Evolutionary conservation across 352 stramenopile species (phyloP).

Genomic region (Globisporangium nunn): DNA sequence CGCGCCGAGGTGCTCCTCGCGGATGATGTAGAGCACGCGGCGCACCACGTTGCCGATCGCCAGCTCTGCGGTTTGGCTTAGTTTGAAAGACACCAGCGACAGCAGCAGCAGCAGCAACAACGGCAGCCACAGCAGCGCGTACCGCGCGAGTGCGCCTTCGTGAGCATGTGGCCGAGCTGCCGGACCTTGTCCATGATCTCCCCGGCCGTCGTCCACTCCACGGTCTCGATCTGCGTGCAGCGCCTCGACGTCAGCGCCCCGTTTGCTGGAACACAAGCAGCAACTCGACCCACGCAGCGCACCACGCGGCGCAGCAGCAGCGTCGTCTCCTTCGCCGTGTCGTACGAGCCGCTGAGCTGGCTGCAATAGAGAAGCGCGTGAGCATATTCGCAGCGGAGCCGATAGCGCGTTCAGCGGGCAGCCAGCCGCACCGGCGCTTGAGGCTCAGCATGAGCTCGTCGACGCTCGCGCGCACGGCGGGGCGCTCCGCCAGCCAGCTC

Average conservation of each 20-base stretch:
- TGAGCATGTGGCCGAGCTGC: conserved; percentile 75
- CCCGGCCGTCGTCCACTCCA: conserved; percentile 68
- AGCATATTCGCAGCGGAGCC: background rate
- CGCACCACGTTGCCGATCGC: conserved; percentile 87
- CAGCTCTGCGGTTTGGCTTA: conserved; percentile 33
- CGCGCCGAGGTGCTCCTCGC: conserved; percentile 78
- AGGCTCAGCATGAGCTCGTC: conserved; percentile 74
- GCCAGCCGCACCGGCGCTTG: conserved; percentile 50
- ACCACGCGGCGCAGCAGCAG: conserved; percentile 71
- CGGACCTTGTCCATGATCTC: conserved; percentile 85
- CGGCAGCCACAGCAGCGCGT: background rate
- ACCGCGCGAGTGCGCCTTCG: conserved; percentile 68
- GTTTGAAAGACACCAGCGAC: background rate
- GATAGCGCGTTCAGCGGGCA: background rate
- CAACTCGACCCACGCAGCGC: conserved; percentile 4
- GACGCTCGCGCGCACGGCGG: conserved; percentile 53
- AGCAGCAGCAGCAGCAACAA: background rate
- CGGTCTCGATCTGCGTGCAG: conserved; percentile 48
- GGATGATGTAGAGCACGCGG: conserved; percentile 86
- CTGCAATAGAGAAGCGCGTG: conserved; percentile 16
- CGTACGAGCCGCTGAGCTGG: conserved; percentile 70
- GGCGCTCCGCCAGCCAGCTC: conserved; percentile 75
- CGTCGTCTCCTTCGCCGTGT: conserved; percentile 75
- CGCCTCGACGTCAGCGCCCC: too few species aligned
- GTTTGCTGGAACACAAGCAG: too few species aligned